A percentile compares a stretch with the other conserved stretches of the same genome.
These are phyloP conservation scores for Halenospora varia DNA, from an alignment of 495 filamentous ascomycete species.

Conservation along the genomic window DNA sequence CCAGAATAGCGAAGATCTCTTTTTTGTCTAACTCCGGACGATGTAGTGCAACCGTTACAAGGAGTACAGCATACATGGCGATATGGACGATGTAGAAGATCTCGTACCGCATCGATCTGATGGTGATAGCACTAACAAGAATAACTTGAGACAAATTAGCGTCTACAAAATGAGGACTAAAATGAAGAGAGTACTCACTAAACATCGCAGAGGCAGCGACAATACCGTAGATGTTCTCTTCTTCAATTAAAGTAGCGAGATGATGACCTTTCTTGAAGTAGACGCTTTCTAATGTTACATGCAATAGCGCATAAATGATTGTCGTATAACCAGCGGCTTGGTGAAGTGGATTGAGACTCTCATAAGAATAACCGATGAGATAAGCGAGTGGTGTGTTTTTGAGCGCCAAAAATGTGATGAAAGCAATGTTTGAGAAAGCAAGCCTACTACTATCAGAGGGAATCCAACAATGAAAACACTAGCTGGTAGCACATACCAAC, in stretches of 20 bases:
- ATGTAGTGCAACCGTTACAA: slow-evolving; percentile 50
- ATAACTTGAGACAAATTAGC: too few relatives aligned
- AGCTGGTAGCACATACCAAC: slow-evolving; percentile 38
- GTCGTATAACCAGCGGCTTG: slow-evolving; percentile 53
- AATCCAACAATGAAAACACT: neutral
- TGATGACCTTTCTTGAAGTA: slow-evolving; percentile 23
- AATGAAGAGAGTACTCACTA: too few relatives aligned
- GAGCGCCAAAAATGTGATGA: slow-evolving; percentile 55
- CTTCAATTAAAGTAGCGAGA: slow-evolving; percentile 29
- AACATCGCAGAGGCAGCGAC: slow-evolving; percentile 45
- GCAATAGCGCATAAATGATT: slow-evolving; percentile 39
- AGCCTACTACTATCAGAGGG: slow-evolving; percentile 38
- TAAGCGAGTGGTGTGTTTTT: slow-evolving; percentile 57
- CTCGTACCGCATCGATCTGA: slow-evolving; percentile 47
- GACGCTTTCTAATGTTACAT: slow-evolving; percentile 37
- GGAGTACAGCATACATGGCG: slow-evolving; percentile 42
- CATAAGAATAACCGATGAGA: slow-evolving; percentile 55
- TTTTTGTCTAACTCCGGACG: slow-evolving; percentile 39
- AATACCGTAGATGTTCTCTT: slow-evolving; percentile 41
- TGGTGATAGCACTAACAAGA: slow-evolving; percentile 26
- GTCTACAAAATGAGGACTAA: too few relatives aligned
- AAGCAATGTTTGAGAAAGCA: slow-evolving; percentile 44
- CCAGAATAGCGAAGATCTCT: slow-evolving; percentile 38
- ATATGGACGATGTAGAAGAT: slow-evolving; percentile 55
- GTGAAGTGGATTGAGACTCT: slow-evolving; percentile 56